phyloP scores from a whole-genome alignment of 225 moss, liverwort and hornwort species.

The Takakia lepidozioides region DNA sequence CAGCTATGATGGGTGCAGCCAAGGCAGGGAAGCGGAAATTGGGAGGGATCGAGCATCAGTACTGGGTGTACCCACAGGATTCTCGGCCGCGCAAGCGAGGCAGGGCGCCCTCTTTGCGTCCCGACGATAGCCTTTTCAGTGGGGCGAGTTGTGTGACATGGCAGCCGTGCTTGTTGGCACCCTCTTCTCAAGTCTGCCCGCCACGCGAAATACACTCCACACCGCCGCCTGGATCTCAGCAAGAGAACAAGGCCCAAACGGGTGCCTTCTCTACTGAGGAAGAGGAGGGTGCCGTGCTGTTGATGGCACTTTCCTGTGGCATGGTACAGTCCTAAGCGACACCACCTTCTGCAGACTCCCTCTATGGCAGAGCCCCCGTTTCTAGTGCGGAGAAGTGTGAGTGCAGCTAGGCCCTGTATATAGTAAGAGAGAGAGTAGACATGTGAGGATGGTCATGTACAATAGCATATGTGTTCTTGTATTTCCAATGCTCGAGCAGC shows the following conservation, averaged over 20 bases:
- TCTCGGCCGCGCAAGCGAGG: slow-evolving; percentile 29
- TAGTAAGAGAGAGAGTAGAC: too few species aligned
- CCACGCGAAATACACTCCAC: slow-evolving; percentile 15
- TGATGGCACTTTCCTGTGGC: slow-evolving; percentile 61
- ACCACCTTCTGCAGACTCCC: too few species aligned
- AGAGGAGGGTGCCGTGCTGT: slow-evolving; percentile 47
- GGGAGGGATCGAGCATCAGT: slow-evolving; percentile 20
- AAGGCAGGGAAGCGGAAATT: slow-evolving; percentile 40
- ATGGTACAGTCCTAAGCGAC: slow-evolving; percentile 32
- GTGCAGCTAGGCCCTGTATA: too few species aligned
- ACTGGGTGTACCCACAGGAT: slow-evolving; percentile 29
- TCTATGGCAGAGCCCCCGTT: too few species aligned
- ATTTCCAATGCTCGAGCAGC: too few species aligned
- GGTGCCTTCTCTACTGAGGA: slow-evolving; percentile 38
- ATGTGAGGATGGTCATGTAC: too few species aligned
- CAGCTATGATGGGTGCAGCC: slow-evolving; percentile 7
- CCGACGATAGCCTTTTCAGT: slow-evolving; percentile 30
- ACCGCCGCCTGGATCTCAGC: slow-evolving; percentile 9
- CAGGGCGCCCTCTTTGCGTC: slow-evolving; percentile 11
- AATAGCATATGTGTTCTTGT: too few species aligned
- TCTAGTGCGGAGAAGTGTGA: too few species aligned
- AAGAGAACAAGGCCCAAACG: slow-evolving; percentile 14
- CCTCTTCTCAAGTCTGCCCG: slow-evolving; percentile 10
- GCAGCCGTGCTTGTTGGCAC: slow-evolving; percentile 29
- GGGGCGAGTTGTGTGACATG: slow-evolving; percentile 53